These are phyloP conservation scores for Pyrenophora seminiperda DNA, from an alignment of 2,329 filamentous ascomycete genomes.

Conservation along the genomic window DNA sequence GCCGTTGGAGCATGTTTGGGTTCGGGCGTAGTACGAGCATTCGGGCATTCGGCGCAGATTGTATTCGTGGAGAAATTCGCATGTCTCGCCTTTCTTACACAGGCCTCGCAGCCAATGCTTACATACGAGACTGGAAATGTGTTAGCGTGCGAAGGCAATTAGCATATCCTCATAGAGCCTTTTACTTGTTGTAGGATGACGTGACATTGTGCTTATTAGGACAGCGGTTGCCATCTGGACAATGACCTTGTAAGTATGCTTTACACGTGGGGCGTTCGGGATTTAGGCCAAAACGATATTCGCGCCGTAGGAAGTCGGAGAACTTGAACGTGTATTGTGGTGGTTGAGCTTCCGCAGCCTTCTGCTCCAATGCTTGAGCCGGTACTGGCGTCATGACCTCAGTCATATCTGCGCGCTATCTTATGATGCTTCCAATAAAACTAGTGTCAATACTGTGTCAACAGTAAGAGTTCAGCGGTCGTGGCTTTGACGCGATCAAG, in stretches of 20 bases:
- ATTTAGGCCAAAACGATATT: slow-evolving; percentile 82
- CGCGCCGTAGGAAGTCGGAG: slow-evolving; percentile 79
- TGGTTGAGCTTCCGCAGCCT: slow-evolving; percentile 33
- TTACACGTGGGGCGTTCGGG: slow-evolving; percentile 75
- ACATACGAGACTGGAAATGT: slow-evolving; percentile 73
- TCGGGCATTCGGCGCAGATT: slow-evolving; percentile 98
- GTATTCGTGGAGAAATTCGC: slow-evolving; percentile 98
- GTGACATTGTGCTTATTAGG: slow-evolving; percentile 76
- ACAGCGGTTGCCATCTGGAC: slow-evolving; percentile 81
- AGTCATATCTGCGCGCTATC: slow-evolving; percentile 26
- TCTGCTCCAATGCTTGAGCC: slow-evolving; percentile 28
- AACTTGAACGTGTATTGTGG: slow-evolving; percentile 75
- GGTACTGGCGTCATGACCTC: slow-evolving; percentile 36
- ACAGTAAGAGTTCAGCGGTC: too few species aligned
- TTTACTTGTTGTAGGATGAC: slow-evolving; percentile 68
- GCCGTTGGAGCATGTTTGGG: slow-evolving; percentile 93
- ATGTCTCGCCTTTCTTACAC: slow-evolving; percentile 95
- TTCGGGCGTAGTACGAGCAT: slow-evolving; percentile 93
- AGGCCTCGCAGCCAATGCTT: slow-evolving; percentile 98
- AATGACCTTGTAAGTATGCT: slow-evolving; percentile 83
- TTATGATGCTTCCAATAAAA: neutral
- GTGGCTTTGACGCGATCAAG: neutral
- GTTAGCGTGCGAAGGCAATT: slow-evolving; percentile 12
- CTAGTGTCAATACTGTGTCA: neutral
- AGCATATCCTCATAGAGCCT: slow-evolving; percentile 13